Base-by-base conservation (phyloP, 495 filamentous ascomycete genomes). In the Aspergillus incahuasiensis region DNA sequence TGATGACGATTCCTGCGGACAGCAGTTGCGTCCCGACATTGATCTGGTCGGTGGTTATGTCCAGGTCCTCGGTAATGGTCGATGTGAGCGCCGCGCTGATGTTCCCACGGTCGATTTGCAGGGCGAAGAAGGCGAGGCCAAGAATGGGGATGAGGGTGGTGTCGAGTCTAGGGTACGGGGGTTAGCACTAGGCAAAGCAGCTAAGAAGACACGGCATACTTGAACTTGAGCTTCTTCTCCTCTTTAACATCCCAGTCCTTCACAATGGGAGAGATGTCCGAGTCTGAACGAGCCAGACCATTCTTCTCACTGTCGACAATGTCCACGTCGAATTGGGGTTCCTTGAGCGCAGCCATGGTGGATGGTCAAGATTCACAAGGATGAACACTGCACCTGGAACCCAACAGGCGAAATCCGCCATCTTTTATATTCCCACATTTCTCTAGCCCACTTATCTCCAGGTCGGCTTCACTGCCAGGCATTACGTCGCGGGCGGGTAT, bases 11-110 rank as follows among this genome's bases (percentile, higher is more conserved):
- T 0, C 81, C 81, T 6, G 76, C 73, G 0, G 77, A 80, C 0
- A 85, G 66, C 28, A 86, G 60, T 57, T 81, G 78, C 3, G 76
- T 72, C 5, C 82, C 82, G 40, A 81, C 62, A 32, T 86, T 86
- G 57, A 84, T 73, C 63, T 85, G 78, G 52, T 80, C 78, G 5
- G 79, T 80, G 4, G 68, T 78, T 57, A 86, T 79, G 16, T 71
- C 65, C 11, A 84, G 68, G 51, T 84, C 82, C 21, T 69, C 48
- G 1, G 77, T 76, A 55, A 84, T 79, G 48, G 69, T 73, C 9
- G 69, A 74, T 15, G 82, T 83, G 18, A 79, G 48, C 6, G 73
- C 74, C 35, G 67, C 75, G 54, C 75, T 74, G 60, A 80, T 78
- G 46, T 80, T 80, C 3, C 73, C 75, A 6, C 79, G 69, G 54